Conservation (phyloP, 257 asterid genomes). For the Salvia splendens region DNA sequence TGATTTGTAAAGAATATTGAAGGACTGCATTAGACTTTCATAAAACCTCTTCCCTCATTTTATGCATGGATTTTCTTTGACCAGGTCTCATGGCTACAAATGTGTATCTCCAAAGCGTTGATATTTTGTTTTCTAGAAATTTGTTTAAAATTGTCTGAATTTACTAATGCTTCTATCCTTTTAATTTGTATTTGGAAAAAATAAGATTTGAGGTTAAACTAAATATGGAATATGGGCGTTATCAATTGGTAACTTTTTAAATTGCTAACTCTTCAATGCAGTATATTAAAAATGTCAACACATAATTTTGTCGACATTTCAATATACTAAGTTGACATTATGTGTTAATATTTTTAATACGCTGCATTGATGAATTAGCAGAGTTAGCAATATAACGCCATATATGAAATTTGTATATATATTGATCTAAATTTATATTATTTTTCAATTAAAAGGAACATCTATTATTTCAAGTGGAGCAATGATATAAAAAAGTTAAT, state of each 20-base stretch:
- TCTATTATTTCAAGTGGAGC: no score
- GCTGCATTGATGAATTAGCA: no score
- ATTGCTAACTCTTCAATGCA: no score
- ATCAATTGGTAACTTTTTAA: no score
- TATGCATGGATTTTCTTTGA: constrained; percentile 30
- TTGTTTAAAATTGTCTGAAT: neutral
- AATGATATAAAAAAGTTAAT: no score
- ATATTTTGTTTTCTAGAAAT: neutral
- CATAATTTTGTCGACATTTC: no score
- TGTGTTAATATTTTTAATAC: no score
- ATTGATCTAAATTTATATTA: no score
- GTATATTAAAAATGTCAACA: no score
- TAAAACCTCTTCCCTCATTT: constrained; percentile 19
- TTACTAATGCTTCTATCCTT: neutral
- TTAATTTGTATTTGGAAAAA: neutral
- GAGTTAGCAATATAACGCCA: no score
- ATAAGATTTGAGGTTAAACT: neutral
- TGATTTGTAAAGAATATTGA: neutral
- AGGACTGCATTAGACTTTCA: neutral
- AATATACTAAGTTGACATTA: no score
- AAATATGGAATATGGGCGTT: neutral
- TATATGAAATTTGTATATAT: neutral
- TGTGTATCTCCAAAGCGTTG: neutral
- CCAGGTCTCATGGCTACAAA: constrained; percentile 27
- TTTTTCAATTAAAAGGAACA: no score